phyloP scores from a whole-genome alignment of 2,329 filamentous ascomycete genomes.

The Piedraia hortae region DNA sequence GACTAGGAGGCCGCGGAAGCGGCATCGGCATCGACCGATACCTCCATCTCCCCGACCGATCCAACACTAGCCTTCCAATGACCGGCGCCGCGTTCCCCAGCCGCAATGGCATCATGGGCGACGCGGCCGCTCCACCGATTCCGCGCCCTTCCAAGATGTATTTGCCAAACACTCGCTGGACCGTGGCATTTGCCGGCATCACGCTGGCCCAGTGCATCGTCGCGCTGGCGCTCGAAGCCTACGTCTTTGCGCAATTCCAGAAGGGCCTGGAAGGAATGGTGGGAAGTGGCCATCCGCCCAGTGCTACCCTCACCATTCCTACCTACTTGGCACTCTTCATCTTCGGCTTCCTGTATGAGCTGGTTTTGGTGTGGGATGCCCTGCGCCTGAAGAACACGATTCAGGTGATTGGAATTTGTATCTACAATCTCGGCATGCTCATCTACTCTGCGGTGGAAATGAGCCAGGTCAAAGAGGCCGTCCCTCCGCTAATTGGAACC shows the following conservation, averaged over 20 bases:
- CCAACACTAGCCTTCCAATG: too few species aligned
- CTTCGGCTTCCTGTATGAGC: slow-evolving; percentile 82
- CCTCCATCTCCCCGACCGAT: too few species aligned
- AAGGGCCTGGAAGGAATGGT: slow-evolving; percentile 17
- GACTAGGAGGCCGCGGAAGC: too few species aligned
- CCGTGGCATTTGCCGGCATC: slow-evolving; percentile 54
- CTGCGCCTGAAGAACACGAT: slow-evolving; percentile 91
- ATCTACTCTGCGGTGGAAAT: slow-evolving; percentile 85
- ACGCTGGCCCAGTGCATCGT: slow-evolving; percentile 51
- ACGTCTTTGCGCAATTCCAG: slow-evolving; percentile 75
- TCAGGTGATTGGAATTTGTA: slow-evolving; percentile 81
- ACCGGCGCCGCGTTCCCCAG: background rate
- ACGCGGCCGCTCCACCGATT: background rate
- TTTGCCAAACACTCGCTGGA: slow-evolving; percentile 62
- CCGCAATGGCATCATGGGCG: slow-evolving; percentile 1
- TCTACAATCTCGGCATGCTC: slow-evolving; percentile 74
- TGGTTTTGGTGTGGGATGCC: slow-evolving; percentile 78
- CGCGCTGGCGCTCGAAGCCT: slow-evolving; percentile 63
- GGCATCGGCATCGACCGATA: too few species aligned
- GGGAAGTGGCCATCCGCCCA: slow-evolving; percentile 5
- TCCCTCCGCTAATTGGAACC: slow-evolving; percentile 23
- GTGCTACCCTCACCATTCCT: slow-evolving; percentile 41
- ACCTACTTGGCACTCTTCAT: slow-evolving; percentile 93
- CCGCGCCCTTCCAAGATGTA: slow-evolving; percentile 22
- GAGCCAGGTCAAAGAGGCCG: slow-evolving; percentile 59